phyloP scores from a whole-genome alignment of 1,139 yeast genomes.

The Candida pseudoviswanathii region DNA sequence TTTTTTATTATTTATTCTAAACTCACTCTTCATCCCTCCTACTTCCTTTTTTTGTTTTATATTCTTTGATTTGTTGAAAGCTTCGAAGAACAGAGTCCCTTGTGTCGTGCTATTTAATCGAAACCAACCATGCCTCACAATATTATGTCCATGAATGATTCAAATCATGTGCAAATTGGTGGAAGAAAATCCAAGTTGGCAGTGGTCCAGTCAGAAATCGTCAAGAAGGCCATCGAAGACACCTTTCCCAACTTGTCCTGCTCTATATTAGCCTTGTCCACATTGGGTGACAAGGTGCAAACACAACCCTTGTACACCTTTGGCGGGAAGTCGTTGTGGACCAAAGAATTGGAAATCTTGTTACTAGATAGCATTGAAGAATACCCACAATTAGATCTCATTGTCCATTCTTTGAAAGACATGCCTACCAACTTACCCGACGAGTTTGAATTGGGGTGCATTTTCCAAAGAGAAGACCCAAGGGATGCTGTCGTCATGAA shows the following conservation, averaged over 20 bases:
- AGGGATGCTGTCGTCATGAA: slow-evolving; percentile 92
- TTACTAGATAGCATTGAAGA: slow-evolving; percentile 63
- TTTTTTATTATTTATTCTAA: background rate
- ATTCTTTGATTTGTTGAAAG: background rate
- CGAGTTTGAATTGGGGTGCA: slow-evolving; percentile 87
- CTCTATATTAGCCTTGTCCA: slow-evolving; percentile 77
- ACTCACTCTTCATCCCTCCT: background rate
- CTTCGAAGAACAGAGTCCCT: background rate
- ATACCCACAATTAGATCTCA: slow-evolving; percentile 74
- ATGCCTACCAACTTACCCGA: slow-evolving; percentile 93
- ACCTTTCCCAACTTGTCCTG: slow-evolving; percentile 60
- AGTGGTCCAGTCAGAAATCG: slow-evolving; percentile 79
- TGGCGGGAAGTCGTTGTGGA: slow-evolving; percentile 97
- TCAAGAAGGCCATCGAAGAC: slow-evolving; percentile 59
- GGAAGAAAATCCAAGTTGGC: slow-evolving; percentile 90
- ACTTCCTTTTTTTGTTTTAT: background rate
- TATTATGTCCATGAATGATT: slow-evolving; percentile 14
- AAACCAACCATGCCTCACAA: slow-evolving; percentile 17
- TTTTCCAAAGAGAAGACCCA: slow-evolving; percentile 84
- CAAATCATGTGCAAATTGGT: slow-evolving; percentile 59
- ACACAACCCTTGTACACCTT: slow-evolving; percentile 86
- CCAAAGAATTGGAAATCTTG: slow-evolving; percentile 86
- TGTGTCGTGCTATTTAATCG: background rate
- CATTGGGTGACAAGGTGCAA: slow-evolving; percentile 89
- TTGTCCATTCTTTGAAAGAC: slow-evolving; percentile 93